phyloP scores from a whole-genome alignment of 1,284 basidiomycete species.

The Moesziomyces parantarcticus region DNA sequence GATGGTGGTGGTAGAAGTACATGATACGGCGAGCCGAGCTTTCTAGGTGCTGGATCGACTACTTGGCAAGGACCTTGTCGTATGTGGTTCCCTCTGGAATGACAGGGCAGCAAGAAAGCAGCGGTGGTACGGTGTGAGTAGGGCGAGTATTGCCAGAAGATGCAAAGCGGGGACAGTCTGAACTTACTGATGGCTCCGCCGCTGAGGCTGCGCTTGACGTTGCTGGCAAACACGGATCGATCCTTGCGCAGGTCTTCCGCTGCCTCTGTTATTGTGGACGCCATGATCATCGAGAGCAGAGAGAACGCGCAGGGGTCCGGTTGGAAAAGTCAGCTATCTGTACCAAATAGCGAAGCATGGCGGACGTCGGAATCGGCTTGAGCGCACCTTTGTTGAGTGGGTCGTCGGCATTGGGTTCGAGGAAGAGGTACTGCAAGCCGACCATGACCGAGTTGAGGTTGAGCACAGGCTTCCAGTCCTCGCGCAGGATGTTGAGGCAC shows the following conservation, averaged over 20 bases:
- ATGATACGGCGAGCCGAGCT: background rate
- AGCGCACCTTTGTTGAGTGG: conserved; percentile 92
- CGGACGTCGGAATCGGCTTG: background rate
- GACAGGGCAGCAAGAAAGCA: background rate
- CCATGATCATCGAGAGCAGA: background rate
- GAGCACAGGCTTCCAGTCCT: conserved; percentile 99
- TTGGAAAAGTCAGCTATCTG: too few relatives aligned
- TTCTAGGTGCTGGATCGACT: background rate
- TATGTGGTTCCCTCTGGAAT: conserved; percentile 57
- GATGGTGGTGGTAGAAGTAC: conserved; percentile 18
- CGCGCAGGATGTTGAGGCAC: conserved; percentile 86
- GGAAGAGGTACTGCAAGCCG: conserved; percentile 95
- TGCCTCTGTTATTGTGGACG: conserved; percentile 51
- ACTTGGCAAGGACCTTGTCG: conserved; percentile 57
- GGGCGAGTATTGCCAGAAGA: too few relatives aligned
- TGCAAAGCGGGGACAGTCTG: too few relatives aligned
- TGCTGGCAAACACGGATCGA: conserved; percentile 54
- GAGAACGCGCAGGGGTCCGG: conserved; percentile 30
- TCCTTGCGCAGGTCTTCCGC: conserved; percentile 66
- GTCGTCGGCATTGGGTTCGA: conserved; percentile 98
- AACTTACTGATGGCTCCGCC: conserved; percentile 61
- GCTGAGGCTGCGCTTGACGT: conserved; percentile 56
- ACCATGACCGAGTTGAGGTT: conserved; percentile 98
- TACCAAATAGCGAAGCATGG: background rate
- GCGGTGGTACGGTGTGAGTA: background rate